Conservation (phyloP, 2,329 filamentous ascomycete species). For the Diaporthe sp. region DNA sequence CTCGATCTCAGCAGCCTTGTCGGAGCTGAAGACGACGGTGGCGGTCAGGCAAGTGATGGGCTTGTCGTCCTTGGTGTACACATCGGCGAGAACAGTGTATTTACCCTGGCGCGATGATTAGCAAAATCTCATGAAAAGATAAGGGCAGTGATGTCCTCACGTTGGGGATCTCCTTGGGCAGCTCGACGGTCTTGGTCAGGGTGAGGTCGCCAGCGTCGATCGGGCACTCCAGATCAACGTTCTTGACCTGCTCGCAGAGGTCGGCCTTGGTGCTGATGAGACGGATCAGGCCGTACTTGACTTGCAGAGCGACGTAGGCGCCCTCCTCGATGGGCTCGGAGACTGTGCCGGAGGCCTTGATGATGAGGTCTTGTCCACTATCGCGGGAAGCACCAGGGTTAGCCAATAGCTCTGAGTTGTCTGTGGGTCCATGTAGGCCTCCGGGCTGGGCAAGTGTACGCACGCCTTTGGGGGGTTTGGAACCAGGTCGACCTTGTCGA, state of each 20-base stretch:
- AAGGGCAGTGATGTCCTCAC: slow-evolving; percentile 64
- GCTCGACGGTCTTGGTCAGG: slow-evolving; percentile 84
- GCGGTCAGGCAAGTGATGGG: slow-evolving; percentile 91
- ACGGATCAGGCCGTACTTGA: slow-evolving; percentile 95
- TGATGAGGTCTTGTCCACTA: slow-evolving; percentile 83
- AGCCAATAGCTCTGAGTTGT: slow-evolving; percentile 21
- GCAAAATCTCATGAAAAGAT: slow-evolving; percentile 43
- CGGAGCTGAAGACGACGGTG: slow-evolving; percentile 71
- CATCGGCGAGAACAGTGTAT: slow-evolving; percentile 91
- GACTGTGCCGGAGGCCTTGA: slow-evolving; percentile 84
- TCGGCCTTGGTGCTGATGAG: slow-evolving; percentile 86
- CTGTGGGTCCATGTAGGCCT: neutral
- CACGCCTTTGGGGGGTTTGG: slow-evolving; percentile 93
- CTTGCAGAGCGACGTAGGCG: slow-evolving; percentile 84
- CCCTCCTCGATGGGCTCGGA: slow-evolving; percentile 80
- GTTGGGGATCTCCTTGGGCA: slow-evolving; percentile 89
- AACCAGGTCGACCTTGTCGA: slow-evolving; percentile 82
- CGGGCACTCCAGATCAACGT: slow-evolving; percentile 91
- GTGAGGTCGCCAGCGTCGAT: slow-evolving; percentile 82
- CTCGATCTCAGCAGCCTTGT: slow-evolving; percentile 37
- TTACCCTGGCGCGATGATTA: slow-evolving; percentile 72
- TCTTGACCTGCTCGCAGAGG: slow-evolving; percentile 89
- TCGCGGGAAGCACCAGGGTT: slow-evolving; percentile 21
- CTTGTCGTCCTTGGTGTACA: slow-evolving; percentile 78
- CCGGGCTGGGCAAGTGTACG: slow-evolving; percentile 52